Percentiles rank a stretch among this genome's conserved stretches.
These are phyloP conservation scores for Ajuga chamaepitys DNA, from an alignment of 257 asterid species.

Conservation along the genomic window DNA sequence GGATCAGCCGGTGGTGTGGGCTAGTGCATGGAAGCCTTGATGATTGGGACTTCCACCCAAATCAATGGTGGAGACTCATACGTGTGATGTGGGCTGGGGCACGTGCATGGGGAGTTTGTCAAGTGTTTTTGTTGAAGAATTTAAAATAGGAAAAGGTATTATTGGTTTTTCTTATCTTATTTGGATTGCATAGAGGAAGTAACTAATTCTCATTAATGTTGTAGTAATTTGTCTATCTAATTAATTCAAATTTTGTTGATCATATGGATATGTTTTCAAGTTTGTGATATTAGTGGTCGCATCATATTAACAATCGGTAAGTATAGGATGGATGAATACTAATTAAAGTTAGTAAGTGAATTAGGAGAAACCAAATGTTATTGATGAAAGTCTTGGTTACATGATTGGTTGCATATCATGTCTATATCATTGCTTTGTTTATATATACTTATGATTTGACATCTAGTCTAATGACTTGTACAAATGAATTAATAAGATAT, in stretches of 20 bases:
- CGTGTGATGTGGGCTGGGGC: constrained; percentile 25
- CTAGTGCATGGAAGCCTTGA: constrained; percentile 94
- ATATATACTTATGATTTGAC: constrained; percentile 26
- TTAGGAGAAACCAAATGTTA: constrained; percentile 24
- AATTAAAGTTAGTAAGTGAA: not conserved
- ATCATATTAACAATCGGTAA: not conserved
- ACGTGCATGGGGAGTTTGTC: constrained; percentile 30
- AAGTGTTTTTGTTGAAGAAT: constrained; percentile 17
- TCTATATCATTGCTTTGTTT: constrained; percentile 13
- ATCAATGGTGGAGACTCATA: constrained; percentile 17
- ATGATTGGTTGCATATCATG: constrained; percentile 8
- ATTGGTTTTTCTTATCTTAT: not conserved
- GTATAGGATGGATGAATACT: not conserved
- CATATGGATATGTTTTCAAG: too few relatives aligned
- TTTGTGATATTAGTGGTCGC: too few relatives aligned
- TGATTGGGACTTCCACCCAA: constrained; percentile 17
- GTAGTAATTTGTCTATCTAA: constrained; percentile 9
- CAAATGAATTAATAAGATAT: not conserved
- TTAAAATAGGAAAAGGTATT: constrained; percentile 20
- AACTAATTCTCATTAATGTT: constrained; percentile 24
- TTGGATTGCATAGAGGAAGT: constrained; percentile 40
- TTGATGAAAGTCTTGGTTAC: constrained; percentile 10
- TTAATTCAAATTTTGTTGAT: not conserved
- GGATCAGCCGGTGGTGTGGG: constrained; percentile 99
- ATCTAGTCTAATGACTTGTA: not conserved